Conservation (phyloP, 2,329 filamentous ascomycete species). For the Fusarium tjaetaba region DNA sequence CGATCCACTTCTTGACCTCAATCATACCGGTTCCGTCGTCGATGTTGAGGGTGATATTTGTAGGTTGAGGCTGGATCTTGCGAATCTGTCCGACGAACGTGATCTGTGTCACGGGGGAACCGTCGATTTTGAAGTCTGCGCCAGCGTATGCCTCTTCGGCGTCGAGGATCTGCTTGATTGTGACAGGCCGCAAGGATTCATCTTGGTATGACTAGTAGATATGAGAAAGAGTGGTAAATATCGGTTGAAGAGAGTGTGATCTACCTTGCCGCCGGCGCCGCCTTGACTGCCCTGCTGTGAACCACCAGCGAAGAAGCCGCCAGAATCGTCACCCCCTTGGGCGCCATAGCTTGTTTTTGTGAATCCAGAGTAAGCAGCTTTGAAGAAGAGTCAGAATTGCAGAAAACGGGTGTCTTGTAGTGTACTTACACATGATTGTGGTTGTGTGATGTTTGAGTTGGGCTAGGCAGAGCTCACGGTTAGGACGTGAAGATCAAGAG, state of each 20-base stretch:
- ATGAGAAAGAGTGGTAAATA: conserved; percentile 10
- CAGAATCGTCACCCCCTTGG: conserved; percentile 67
- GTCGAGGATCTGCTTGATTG: conserved; percentile 92
- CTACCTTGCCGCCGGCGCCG: conserved; percentile 56
- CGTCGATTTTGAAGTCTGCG: conserved; percentile 86
- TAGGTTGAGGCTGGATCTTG: conserved; percentile 84
- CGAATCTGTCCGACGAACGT: conserved; percentile 93
- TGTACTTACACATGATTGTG: conserved; percentile 49
- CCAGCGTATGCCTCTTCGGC: conserved; percentile 78
- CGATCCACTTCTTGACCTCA: conserved; percentile 90
- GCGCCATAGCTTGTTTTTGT: conserved; percentile 59
- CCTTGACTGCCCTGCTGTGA: conserved; percentile 69
- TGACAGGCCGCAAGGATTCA: conserved; percentile 91
- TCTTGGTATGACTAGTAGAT: conserved; percentile 69
- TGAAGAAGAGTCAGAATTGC: conserved; percentile 5
- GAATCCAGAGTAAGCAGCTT: conserved; percentile 63
- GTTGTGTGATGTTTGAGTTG: conserved; percentile 30
- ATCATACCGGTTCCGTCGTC: conserved; percentile 95
- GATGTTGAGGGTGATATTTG: conserved; percentile 90
- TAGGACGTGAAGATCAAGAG: conserved; percentile 31
- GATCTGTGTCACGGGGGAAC: conserved; percentile 72
- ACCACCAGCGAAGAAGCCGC: conserved; percentile 69
- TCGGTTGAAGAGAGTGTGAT: background rate
- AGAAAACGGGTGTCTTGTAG: background rate
- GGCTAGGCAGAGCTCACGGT: conserved; percentile 21